Percentiles rank a stretch among this genome's conserved stretches.
Conservation (phyloP, 176 grass and related monocot genomes). For the Echinochloa phyllopogon region DNA sequence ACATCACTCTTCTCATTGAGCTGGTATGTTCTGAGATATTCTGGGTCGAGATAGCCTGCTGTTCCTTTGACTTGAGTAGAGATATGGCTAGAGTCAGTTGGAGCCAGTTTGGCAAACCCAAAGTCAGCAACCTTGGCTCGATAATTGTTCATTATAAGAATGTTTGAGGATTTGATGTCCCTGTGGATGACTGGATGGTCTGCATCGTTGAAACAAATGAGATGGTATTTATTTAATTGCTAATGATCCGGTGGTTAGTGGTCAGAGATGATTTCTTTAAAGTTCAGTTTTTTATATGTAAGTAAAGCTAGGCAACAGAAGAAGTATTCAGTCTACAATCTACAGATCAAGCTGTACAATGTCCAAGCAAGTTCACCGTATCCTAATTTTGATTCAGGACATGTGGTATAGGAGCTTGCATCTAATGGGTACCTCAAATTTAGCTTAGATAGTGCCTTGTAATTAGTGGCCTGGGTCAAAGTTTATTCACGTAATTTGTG, state of each 20-base stretch:
- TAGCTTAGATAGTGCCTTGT: background rate
- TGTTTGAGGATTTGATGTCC: slow-evolving; percentile 96
- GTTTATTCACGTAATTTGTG: background rate
- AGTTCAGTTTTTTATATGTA: slow-evolving; percentile 13
- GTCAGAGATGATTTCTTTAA: slow-evolving; percentile 33
- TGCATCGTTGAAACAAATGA: slow-evolving; percentile 40
- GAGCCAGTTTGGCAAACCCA: slow-evolving; percentile 71
- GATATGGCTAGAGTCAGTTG: slow-evolving; percentile 56
- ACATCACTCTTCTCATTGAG: slow-evolving; percentile 77
- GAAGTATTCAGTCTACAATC: background rate
- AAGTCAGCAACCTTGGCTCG: slow-evolving; percentile 81
- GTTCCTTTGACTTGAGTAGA: slow-evolving; percentile 87
- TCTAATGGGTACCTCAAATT: background rate
- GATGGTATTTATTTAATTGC: slow-evolving; percentile 10
- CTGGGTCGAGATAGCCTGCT: slow-evolving; percentile 76
- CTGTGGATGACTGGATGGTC: slow-evolving; percentile 92
- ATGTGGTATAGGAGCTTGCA: background rate
- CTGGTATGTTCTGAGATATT: slow-evolving; percentile 77
- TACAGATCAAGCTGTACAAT: slow-evolving; percentile 6
- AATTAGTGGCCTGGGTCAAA: background rate
- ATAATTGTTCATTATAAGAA: slow-evolving; percentile 65
- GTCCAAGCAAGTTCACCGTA: background rate
- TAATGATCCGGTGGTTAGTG: background rate
- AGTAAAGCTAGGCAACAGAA: slow-evolving; percentile 25
- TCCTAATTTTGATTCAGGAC: background rate